Evolutionary conservation across 2,329 filamentous ascomycete species (phyloP).

Genomic region (Penicillium capsulatum): DNA sequence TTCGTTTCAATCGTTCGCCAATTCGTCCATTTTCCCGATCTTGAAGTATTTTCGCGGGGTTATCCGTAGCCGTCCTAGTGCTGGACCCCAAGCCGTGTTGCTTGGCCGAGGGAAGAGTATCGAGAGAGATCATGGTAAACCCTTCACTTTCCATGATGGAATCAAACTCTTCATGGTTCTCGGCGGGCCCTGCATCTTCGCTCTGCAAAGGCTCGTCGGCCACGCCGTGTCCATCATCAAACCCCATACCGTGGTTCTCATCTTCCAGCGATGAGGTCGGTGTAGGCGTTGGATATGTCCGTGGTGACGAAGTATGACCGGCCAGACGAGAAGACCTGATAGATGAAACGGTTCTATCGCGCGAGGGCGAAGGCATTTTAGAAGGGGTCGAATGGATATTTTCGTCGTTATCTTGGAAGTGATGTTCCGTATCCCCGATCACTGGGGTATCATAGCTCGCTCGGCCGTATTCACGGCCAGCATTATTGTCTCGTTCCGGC

Average conservation of each 20-base stretch:
- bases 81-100: conserved; percentile 39
- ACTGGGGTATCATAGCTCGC: conserved; percentile 30
- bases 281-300: conserved; percentile 39
- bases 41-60: conserved; percentile 26
- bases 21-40: conserved; percentile 27
- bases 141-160: conserved; percentile 56
- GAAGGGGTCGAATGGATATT: conserved; percentile 34
- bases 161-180: conserved; percentile 48
- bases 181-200: conserved; percentile 25
- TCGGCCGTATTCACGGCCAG: conserved; percentile 20
- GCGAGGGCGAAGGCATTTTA: conserved; percentile 33
- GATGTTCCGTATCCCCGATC: conserved; percentile 27
- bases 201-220: conserved; percentile 12
- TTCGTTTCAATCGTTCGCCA: conserved; percentile 25
- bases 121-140: conserved; percentile 56
- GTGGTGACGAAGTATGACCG: conserved; percentile 32
- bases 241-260: conserved; percentile 23
- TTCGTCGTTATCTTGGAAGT: conserved; percentile 24
- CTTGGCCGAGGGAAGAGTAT: conserved; percentile 50
- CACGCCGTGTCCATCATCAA: conserved; percentile 2
- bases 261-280: conserved; percentile 40
- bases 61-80: conserved; percentile 24
- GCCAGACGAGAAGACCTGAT: conserved; percentile 33
- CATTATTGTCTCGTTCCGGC: conserved; percentile 10
- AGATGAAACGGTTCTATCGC: conserved; percentile 25